Evolutionary conservation across 495 filamentous ascomycete genomes (phyloP), one percentile per base, ranked within the genome.

Genomic region (Podospora sp.): DNA sequence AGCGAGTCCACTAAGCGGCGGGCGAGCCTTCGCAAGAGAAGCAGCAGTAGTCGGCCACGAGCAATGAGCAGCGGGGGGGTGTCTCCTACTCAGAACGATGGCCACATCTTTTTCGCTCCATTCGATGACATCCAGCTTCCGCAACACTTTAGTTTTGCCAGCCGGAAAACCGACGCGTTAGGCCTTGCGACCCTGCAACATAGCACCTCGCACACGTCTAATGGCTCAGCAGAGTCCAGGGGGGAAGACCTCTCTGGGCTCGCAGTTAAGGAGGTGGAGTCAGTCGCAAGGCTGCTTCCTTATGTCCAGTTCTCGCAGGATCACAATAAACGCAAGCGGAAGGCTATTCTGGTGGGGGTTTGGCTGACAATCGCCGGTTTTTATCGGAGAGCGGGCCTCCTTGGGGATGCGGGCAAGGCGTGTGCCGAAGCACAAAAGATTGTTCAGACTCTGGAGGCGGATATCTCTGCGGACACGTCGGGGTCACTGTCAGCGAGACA

Each of bases 361-460:
- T 99, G 95, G 95, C 84, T 97, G 14, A 89, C 93, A 66, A 93
- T 97, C 57, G 89, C 92, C 2, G 89, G 89, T 0, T 87, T 97
- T 62, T 98, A 99, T 72, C 87, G 93, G 25, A 87, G 92, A 55
- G 92, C 94, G 12, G 87, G 83, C 1, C 87, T 94, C 75, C 86
- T 87, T 50, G 87, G 90, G 1, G 93, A 98, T 74, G 90, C 91
- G 1, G 83, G 84, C 50, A 90, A 88, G 58, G 92, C 95, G 1
- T 87, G 92, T 51, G 83, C 87, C 33, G 95, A 98, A 78, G 95
- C 94, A n/a, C 77, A 80, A 40, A 90, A 87, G 68, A 83, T 94
- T 22, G 86, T 89, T 6, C 79, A 84, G 65, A 66, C 63, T 3
- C 72, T 90, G 56, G 86, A 90, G 73, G 59, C 63, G 11, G 86